Evolutionary conservation across 2,329 filamentous ascomycete species (phyloP), one percentile per base, ranked within the genome.

Genomic region (Ustilaginoidea virens): DNA sequence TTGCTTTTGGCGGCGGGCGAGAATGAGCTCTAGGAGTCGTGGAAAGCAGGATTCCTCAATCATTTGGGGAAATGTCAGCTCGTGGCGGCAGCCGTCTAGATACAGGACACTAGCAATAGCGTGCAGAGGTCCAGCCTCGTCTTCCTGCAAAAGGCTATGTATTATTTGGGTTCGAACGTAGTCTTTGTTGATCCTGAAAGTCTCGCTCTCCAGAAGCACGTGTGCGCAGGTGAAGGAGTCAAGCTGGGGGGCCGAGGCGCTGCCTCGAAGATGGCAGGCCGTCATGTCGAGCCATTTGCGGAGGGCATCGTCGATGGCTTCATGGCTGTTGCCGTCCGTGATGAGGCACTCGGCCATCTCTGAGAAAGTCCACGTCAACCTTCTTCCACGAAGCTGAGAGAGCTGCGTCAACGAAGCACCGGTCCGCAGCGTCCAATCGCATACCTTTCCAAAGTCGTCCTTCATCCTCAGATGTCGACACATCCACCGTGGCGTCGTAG

Each of bases 151-250:
- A 29, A 98, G 63, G 50, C 83, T 86, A 54, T 92, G 85, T 39
- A 96, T 74, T 45, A 98, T 83, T 58, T 96, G 90, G 25, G 73
- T 80, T 37, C 87, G 80, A 37, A 96, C 80, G 55, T 98, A 96
- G 33, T 83, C 77, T 40, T 72, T 69, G 51, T 94, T 77, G 10
- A 64, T 55, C 16, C 58, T 55, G 52, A 92, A 98, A 25, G 96
- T 61, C 12, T 60, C 58, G 48, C 85, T 85, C 29, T 76, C 64
- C 33, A 92, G 62, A 21, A 98, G 67, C 50, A 73, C 73, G 51
- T 81, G 79, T 34, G 80, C 78, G 58, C 86, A 96, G 42, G 65
- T 71, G 15, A 75, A 74, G 33, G 93, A 64, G 44, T 92, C 81
- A 46, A 86, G 74, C 41, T 92, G 80, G 41, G 73, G 75, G 33